Conservation (phyloP, 139 green algal genomes). For the Chlamydomonas urium region DNA sequence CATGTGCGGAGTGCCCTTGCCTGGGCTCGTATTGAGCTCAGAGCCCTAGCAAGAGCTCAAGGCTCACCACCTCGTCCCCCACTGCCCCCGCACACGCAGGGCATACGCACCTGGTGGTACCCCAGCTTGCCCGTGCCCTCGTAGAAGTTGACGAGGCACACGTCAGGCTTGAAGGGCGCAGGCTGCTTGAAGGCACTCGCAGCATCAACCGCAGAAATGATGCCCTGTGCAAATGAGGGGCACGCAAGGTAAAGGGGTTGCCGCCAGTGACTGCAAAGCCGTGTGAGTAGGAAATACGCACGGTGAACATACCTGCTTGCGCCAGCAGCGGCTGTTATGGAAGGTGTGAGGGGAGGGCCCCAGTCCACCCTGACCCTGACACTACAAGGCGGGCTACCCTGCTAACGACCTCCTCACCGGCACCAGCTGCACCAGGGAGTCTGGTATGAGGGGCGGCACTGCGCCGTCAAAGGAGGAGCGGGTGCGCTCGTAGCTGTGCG, state of each 20-base stretch:
- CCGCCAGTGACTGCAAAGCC: too few species aligned
- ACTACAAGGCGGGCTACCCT: not conserved
- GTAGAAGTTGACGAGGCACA: slow-evolving; percentile 32
- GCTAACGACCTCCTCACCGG: not conserved
- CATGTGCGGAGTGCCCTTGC: too few species aligned
- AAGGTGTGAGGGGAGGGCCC: not conserved
- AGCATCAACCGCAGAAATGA: not conserved
- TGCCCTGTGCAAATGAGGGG: not conserved
- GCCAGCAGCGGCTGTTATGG: not conserved
- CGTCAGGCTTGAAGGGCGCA: not conserved
- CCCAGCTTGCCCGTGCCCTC: slow-evolving; percentile 48
- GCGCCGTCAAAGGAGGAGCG: slow-evolving; percentile 14
- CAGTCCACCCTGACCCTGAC: not conserved
- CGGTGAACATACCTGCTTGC: not conserved
- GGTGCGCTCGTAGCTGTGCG: slow-evolving; percentile 28
- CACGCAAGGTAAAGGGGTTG: not conserved
- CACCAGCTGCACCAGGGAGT: too few species aligned
- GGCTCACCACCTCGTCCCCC: too few species aligned
- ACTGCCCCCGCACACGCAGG: too few species aligned
- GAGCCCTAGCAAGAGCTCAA: too few species aligned
- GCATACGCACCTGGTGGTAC: slow-evolving; percentile 45
- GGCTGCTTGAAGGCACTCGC: slow-evolving; percentile 8
- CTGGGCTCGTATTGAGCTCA: too few species aligned
- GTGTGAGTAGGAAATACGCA: not conserved
- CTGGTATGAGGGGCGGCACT: not conserved